Base-by-base conservation (phyloP, 2,329 filamentous ascomycete species). In the Diaporthe australafricana region DNA sequence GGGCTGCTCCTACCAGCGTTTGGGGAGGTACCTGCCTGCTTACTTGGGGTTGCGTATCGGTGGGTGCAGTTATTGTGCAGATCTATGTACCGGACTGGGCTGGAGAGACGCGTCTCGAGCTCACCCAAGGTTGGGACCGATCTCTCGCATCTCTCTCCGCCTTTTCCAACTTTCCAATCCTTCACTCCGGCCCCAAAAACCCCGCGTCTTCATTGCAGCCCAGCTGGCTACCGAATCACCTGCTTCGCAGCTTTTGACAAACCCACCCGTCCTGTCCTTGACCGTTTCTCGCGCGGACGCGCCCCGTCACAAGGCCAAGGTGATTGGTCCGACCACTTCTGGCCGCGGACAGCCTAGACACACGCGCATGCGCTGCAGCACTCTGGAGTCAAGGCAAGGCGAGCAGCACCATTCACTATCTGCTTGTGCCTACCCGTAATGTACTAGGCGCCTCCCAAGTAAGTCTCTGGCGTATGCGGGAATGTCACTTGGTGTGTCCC, bases 201-300 rank as follows among this genome's bases (percentile, higher is more conserved):
- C 42, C 70, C 81, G 81, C 82, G 81, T 83, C 80, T 79, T 77
- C 76, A 75, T 77, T 77, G 74, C 77, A 77, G 75, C 75, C 56
- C 74, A 74, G 73, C 72, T 75, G 75, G 76, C 74, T n/a, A 73
- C 74, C 63, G 48, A 47, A 47, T 57, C 50, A 63, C 55, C 30
- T 68, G 73, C 69, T 57, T 63, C 62, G 42, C 53, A 69, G 48
- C 65, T 63, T 68, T 60, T 22, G n/a, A 63, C 68, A 53, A 53
- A 68, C 35, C 38, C 22, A 71, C 53, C 57, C 14, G 22, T 68
- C 32, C 48, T 12, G 27, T 40, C 35, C 48, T 63, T 63, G 47
- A 70, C 42, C 14, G 56, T 50, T n/a, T 42, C 55, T 16, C 47
- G 63, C 35, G 32, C 27, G 27, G 48, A 27, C 32, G 47, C 27